Evolutionary conservation across 2,329 filamentous ascomycete genomes (phyloP), one percentile per base, ranked within the genome.

Genomic region (Nigrospora oryzae): DNA sequence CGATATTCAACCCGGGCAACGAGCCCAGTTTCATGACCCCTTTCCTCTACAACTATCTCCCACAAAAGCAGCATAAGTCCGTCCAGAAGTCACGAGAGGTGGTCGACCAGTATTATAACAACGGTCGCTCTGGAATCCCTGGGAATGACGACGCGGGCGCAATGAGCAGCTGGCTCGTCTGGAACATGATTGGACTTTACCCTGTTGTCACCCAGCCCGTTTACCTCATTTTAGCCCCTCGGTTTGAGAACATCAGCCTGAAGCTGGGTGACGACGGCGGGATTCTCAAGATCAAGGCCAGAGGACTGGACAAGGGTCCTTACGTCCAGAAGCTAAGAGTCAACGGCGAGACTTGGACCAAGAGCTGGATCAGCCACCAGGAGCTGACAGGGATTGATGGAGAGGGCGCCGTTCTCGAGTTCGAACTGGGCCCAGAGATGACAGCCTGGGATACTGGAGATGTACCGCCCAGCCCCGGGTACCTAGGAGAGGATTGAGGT

Each of bases 101-200:
- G 54, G 84, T 86, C 38, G 82, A 83, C 0, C 66, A 67, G 0
- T 77, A 72, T 53, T 87, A 86, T 66, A 73, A 75, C 52, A 71
- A 75, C 1, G 75, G 74, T 0, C 63, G 76, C 0, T 64, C 62
- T 3, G 83, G 83, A 0, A 73, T 87, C 8, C 81, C 83, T 0
- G 83, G 83, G 0, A 87, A 86, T 56, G 83, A 86, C 46, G 83
- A 87, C 57, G 75, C 72, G 40, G 83, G 83, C 5, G 79, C 83
- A 0, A 86, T 86, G 81, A 83, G 81, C 17, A 75, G 74, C 0
- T 86, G 85, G 49, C 65, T 79, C 1, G 78, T 77, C 0, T 73
- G 86, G 2, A 67, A 73, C 30, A 86, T 86, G 82, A 76, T 86
- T 66, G 83, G 83, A 0, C 63, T 86, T 7, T 87, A 81, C 60